Evolutionary conservation across 1,284 basidiomycete species (phyloP), one percentile per base, ranked within the genome.

Genomic region (Leccinum insolens): DNA sequence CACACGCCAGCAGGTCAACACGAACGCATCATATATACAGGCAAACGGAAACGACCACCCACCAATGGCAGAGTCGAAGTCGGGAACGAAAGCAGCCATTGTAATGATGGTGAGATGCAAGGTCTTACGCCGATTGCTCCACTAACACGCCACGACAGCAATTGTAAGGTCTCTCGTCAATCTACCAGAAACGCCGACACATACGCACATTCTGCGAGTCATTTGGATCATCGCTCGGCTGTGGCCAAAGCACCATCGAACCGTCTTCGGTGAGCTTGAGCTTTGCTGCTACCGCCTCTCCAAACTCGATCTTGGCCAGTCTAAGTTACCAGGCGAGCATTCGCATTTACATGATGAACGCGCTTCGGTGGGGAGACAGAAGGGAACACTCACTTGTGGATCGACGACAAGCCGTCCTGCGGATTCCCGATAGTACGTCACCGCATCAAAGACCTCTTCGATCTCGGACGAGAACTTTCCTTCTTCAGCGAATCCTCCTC

Each of bases 351-450:
- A 31, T 31, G 31, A 60, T 31, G 58, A 11, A 31, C 5, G 31
- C 25, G 8, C 22, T 25, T 41, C 28, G n/a, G 28, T 61, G 14
- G 44, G 28, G 25, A 34, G 3, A n/a, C 31, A 7, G 3, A 20
- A 12, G 3, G 1, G n/a, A 9, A 34, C 31, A 77, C 82, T 28
- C 65, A 89, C 89, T 31, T 82, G 78, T 3, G 89, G 88, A 75
- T 90, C 88, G 15, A 90, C 79, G 61, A 90, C 82, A 12, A 90
- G 79, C 37, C 88, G 82, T n/a, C 88, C 88, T 1, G 86, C 87
- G 68, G 82, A 80, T 55, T 81, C 78, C 70, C 88, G 87, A 62
- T 89, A 86, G 67, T 87, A 86, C 3, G 81, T 77, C 31, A 78
- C 74, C 39, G 88, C 75, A 72, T 89, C 82, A 20, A 84, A 73